A percentile compares a stretch with the other conserved stretches of the same genome.
Conservation (phyloP, 192 early-diverging fungal species). For the Mortierella alpina region DNA sequence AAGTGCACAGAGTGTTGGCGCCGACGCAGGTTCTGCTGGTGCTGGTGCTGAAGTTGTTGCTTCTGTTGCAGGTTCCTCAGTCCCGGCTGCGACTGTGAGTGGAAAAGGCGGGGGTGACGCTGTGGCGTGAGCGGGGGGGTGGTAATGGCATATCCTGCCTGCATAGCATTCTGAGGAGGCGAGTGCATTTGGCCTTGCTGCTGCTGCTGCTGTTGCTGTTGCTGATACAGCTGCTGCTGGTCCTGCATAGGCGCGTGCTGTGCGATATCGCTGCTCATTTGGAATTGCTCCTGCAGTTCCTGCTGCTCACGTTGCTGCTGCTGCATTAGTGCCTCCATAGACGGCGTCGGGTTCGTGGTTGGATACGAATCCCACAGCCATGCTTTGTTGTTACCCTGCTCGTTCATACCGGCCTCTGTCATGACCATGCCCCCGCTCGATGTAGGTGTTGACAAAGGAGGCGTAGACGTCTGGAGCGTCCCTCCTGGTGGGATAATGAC, state of each 20-base stretch:
- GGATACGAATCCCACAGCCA: slow-evolving; percentile 28
- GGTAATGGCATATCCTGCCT: slow-evolving; percentile 13
- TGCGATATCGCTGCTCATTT: neutral
- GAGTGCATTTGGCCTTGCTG: slow-evolving; percentile 30
- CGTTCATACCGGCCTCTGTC: slow-evolving; percentile 11
- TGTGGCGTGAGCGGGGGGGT: slow-evolving; percentile 40
- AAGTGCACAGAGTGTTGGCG: slow-evolving; percentile 53
- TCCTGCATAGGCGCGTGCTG: neutral
- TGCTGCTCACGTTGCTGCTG: slow-evolving; percentile 34
- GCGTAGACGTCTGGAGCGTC: neutral
- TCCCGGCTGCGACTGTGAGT: slow-evolving; percentile 49
- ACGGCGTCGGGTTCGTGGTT: slow-evolving; percentile 24
- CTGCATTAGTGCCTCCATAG: slow-evolving; percentile 23
- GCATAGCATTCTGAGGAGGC: slow-evolving; percentile 12
- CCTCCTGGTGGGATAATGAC: slow-evolving; percentile 20
- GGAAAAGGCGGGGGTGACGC: slow-evolving; percentile 31
- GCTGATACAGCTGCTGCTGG: slow-evolving; percentile 19
- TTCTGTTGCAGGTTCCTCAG: slow-evolving; percentile 41
- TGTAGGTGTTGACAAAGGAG: neutral
- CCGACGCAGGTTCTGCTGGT: slow-evolving; percentile 37
- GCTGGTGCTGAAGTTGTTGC: slow-evolving; percentile 36
- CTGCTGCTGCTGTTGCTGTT: slow-evolving; percentile 16
- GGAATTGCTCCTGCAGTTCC: slow-evolving; percentile 1
- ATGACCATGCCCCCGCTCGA: slow-evolving; percentile 12
- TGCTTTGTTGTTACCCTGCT: neutral